Evolutionary conservation across 2,329 filamentous ascomycete genomes (phyloP).

Genomic region (Bisporella sp.): DNA sequence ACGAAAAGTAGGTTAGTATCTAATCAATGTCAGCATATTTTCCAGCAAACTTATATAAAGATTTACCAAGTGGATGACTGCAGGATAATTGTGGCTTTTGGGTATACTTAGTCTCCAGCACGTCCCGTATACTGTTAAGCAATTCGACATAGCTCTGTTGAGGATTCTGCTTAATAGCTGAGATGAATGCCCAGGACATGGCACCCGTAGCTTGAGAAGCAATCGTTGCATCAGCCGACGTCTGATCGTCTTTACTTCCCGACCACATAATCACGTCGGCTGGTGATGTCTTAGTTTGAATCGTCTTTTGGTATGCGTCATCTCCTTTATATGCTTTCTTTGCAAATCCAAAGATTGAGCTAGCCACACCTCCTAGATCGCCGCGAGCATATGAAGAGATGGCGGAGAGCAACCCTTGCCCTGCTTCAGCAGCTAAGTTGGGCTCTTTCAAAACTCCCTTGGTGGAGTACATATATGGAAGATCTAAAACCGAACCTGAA

Average conservation of each 20-base stretch:
- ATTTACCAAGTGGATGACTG: conserved; percentile 82
- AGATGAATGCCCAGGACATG: conserved; percentile 96
- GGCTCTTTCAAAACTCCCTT: conserved; percentile 49
- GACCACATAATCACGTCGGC: conserved; percentile 98
- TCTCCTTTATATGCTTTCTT: conserved; percentile 80
- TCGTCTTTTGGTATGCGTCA: conserved; percentile 68
- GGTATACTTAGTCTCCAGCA: conserved; percentile 74
- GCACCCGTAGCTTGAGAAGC: conserved; percentile 78
- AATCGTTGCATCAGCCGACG: conserved; percentile 83
- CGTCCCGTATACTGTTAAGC: conserved; percentile 86
- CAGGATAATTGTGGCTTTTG: conserved; percentile 94
- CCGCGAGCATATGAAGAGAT: conserved; percentile 65
- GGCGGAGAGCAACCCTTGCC: conserved; percentile 52
- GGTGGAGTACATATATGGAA: conserved; percentile 53
- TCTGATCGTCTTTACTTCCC: conserved; percentile 91
- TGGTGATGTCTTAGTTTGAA: conserved; percentile 83
- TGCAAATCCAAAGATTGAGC: conserved; percentile 70
- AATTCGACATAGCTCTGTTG: conserved; percentile 92
- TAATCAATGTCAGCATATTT: conserved; percentile 24
- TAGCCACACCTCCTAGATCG: conserved; percentile 74
- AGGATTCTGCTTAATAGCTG: conserved; percentile 78
- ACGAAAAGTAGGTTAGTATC: conserved; percentile 59
- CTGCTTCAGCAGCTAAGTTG: conserved; percentile 27
- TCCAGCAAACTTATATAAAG: too few species aligned
- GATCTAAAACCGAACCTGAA: conserved; percentile 55